Conservation (phyloP, 164 flowering plant genomes). For the Magnolia kwangsiensis region DNA sequence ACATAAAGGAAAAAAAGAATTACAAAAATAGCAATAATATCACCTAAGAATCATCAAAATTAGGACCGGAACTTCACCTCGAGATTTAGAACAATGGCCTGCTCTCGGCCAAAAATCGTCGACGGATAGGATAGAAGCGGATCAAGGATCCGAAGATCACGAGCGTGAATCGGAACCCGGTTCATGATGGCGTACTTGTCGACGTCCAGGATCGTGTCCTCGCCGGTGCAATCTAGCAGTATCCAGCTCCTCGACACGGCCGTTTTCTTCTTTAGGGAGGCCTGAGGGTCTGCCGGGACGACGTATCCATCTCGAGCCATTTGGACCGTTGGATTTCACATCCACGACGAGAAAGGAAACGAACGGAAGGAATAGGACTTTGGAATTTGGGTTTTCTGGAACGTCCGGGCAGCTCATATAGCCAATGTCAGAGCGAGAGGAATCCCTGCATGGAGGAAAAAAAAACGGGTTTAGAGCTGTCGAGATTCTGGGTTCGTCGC, state of each 20-base stretch:
- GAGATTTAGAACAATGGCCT: slow-evolving; percentile 82
- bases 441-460: too few species aligned
- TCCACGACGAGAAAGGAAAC: background rate
- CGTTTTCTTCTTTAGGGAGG: slow-evolving; percentile 53
- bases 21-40: background rate
- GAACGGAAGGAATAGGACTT: background rate
- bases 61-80: slow-evolving; percentile 44
- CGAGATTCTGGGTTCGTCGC: too few species aligned
- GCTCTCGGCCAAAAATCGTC: slow-evolving; percentile 83
- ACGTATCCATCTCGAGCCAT: slow-evolving; percentile 53
- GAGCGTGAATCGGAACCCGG: slow-evolving; percentile 82
- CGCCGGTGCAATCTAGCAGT: slow-evolving; percentile 52
- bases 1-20: background rate
- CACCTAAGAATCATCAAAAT: background rate
- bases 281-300: slow-evolving; percentile 42
- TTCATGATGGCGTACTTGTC: slow-evolving; percentile 92
- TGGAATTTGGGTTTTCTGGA: background rate
- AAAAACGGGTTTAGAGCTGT: too few species aligned
- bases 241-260: slow-evolving; percentile 76
- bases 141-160: slow-evolving; percentile 89
- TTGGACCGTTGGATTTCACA: slow-evolving; percentile 8
- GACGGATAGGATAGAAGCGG: slow-evolving; percentile 92
- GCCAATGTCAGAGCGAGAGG: background rate
- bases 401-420: background rate
- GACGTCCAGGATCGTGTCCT: slow-evolving; percentile 56